Evolutionary conservation across 305 asterid species (phyloP).

Genomic region (Lippia alba): DNA sequence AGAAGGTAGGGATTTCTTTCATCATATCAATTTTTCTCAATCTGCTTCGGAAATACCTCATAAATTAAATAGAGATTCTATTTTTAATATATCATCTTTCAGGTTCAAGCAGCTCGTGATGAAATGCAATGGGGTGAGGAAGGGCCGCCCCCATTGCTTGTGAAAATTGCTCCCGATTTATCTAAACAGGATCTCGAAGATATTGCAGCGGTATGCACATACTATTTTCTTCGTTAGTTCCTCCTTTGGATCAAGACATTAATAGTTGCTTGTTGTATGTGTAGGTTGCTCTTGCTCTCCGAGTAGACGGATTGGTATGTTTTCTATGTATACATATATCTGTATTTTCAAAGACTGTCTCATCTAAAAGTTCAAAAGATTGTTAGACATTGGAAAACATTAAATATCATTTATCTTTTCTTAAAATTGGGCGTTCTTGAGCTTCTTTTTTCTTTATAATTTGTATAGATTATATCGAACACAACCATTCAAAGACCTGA

Average conservation of each 20-base stretch:
- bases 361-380: too few relatives aligned
- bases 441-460: neutral
- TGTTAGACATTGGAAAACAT: too few relatives aligned
- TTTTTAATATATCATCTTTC: neutral
- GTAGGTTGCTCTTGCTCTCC: conserved; percentile 97
- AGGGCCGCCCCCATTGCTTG: conserved; percentile 96
- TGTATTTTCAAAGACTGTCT: too few relatives aligned
- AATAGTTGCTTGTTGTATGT: conserved; percentile 33
- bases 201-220: conserved; percentile 76
- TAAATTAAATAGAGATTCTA: neutral
- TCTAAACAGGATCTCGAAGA: conserved; percentile 97
- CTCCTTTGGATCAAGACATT: conserved; percentile 20
- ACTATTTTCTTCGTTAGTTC: conserved; percentile 17
- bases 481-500: conserved; percentile 92
- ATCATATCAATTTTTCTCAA: conserved; percentile 3
- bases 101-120: conserved; percentile 99
- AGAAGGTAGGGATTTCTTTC: conserved; percentile 61
- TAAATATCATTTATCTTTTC: too few relatives aligned
- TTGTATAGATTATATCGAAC: conserved; percentile 82
- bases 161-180: conserved; percentile 95
- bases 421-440: neutral
- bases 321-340: neutral
- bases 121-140: conserved; percentile 99
- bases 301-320: conserved; percentile 93
- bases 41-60: neutral